These are phyloP conservation scores for Podospora pseudopauciseta DNA, from an alignment of 495 filamentous ascomycete genomes.

Conservation along the genomic window DNA sequence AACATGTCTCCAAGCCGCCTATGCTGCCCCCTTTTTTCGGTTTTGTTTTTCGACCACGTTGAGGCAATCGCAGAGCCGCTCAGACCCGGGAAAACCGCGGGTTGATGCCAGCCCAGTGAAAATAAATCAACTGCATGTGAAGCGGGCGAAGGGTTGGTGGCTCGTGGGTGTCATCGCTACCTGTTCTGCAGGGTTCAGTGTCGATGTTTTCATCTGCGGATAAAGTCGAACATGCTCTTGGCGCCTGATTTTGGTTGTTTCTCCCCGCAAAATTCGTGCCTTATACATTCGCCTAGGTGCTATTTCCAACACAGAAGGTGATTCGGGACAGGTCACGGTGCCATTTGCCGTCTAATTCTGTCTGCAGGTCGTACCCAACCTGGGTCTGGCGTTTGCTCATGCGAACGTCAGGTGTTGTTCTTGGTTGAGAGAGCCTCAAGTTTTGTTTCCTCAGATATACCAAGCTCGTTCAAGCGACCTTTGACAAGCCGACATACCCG, in stretches of 20 bases:
- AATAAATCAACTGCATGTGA: constrained; percentile 3
- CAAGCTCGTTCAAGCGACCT: background rate
- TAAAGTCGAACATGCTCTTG: constrained; percentile 19
- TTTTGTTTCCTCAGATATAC: background rate
- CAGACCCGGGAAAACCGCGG: background rate
- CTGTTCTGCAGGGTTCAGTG: constrained; percentile 4
- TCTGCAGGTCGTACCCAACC: constrained; percentile 7
- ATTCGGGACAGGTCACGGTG: constrained; percentile 3
- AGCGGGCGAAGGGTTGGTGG: background rate
- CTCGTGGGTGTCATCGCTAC: background rate
- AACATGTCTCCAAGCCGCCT: background rate
- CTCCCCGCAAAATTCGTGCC: background rate
- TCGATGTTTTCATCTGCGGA: constrained; percentile 16
- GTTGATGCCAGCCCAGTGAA: constrained; percentile 1
- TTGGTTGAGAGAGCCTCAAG: background rate
- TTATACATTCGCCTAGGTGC: constrained; percentile 5
- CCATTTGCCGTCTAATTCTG: constrained; percentile 1
- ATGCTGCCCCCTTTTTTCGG: background rate
- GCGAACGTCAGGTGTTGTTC: background rate
- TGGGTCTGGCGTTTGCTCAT: background rate
- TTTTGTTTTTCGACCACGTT: background rate
- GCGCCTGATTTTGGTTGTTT: constrained; percentile 1
- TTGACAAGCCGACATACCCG: background rate
- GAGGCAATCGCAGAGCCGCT: background rate
- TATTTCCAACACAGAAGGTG: constrained; percentile 7